phyloP scores from a whole-genome alignment of 1,284 basidiomycete species.

The Termitomyces sp. region DNA sequence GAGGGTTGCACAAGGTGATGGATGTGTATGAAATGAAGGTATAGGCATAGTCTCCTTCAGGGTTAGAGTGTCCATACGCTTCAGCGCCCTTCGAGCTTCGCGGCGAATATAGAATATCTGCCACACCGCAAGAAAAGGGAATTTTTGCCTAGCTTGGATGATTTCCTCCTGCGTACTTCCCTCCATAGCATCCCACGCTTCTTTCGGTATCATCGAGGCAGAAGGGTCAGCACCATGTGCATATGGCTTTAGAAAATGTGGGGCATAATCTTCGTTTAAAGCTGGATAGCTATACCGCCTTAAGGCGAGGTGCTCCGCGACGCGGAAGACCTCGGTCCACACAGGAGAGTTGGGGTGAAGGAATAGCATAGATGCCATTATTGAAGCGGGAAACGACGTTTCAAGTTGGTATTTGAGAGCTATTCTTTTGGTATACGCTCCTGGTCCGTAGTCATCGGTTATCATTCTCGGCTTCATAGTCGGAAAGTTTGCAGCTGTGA shows the following conservation, averaged over 20 bases:
- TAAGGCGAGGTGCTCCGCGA: background rate
- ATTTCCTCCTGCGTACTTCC: background rate
- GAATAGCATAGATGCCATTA: slow-evolving; percentile 5
- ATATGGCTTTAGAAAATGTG: background rate
- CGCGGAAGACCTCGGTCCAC: background rate
- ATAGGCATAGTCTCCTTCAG: background rate
- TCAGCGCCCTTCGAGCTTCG: slow-evolving; percentile 2
- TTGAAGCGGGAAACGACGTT: background rate
- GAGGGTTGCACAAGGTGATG: background rate
- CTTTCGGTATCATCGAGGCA: background rate
- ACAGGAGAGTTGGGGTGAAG: background rate
- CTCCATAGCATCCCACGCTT: slow-evolving; percentile 2
- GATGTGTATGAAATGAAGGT: background rate
- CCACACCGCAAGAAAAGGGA: slow-evolving; percentile 8
- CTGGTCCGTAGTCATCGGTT: background rate
- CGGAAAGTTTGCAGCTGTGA: background rate
- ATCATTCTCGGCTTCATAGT: background rate
- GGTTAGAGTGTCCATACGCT: background rate
- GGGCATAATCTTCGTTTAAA: slow-evolving; percentile 1
- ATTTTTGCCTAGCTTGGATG: background rate
- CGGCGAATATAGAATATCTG: slow-evolving; percentile 6
- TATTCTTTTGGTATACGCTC: background rate
- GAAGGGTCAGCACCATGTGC: background rate
- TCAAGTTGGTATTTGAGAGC: background rate
- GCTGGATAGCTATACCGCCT: background rate